A percentile compares a stretch with the other conserved stretches of the same genome.
Conservation (phyloP, 768 basidiomycete species). For the Boletus sp. region DNA sequence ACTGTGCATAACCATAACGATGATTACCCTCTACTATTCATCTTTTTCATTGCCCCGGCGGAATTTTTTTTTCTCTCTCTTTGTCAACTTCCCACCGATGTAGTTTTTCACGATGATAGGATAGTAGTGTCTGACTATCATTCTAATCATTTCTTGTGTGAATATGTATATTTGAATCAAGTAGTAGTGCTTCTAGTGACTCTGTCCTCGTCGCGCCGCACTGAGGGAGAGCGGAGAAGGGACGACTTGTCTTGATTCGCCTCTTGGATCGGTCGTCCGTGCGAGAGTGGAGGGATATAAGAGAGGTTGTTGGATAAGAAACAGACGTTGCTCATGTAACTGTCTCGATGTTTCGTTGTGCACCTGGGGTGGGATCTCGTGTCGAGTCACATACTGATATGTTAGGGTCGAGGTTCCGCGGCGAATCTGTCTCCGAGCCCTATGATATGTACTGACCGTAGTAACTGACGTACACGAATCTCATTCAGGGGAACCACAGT, state of each 20-base stretch:
- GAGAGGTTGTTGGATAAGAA: no score
- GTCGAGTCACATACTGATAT: no score
- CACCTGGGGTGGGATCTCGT: no score
- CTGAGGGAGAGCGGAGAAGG: no score
- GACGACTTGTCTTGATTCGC: background rate
- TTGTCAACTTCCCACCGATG: background rate
- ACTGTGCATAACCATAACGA: conserved; percentile 24
- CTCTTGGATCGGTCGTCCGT: background rate
- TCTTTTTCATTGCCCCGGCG: background rate
- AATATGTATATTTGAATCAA: conserved; percentile 6
- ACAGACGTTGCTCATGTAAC: no score
- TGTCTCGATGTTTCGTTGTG: no score
- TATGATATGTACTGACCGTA: no score
- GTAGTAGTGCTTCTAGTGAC: background rate
- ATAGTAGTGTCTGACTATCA: conserved; percentile 14
- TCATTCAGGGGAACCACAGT: no score
- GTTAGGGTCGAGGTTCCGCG: background rate
- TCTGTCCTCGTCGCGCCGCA: no score
- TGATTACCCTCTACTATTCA: background rate
- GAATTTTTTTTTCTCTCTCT: background rate
- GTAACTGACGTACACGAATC: no score
- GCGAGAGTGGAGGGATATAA: no score
- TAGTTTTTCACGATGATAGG: conserved; percentile 12
- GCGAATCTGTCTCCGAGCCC: background rate
- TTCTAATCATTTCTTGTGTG: conserved; percentile 15